Evolutionary conservation across 805 yeast species (phyloP).

Genomic region (Schizosaccharomyces cryophilus): DNA sequence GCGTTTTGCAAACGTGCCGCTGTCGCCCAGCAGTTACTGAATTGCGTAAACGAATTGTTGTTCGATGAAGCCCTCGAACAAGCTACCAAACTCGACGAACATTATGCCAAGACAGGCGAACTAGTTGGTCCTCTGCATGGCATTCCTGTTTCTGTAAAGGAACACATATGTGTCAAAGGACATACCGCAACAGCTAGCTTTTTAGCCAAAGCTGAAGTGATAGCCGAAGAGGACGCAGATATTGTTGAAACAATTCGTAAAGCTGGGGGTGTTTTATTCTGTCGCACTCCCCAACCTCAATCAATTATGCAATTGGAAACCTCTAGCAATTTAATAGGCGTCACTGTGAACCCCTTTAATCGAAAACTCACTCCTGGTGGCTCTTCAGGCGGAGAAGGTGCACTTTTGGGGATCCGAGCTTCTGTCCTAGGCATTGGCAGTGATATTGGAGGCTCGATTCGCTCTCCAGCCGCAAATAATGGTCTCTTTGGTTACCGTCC

Average conservation of each 20-base stretch:
- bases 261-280: constrained; percentile 37
- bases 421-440: constrained; percentile 41
- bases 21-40: constrained; percentile 24
- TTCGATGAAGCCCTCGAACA: constrained; percentile 24
- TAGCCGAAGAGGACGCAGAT: constrained; percentile 21
- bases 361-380: constrained; percentile 40
- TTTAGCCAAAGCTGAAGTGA: constrained; percentile 26
- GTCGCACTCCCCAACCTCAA: constrained; percentile 47
- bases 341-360: constrained; percentile 34
- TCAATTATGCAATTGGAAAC: constrained; percentile 46
- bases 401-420: constrained; percentile 32
- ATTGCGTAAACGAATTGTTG: constrained; percentile 25
- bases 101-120: constrained; percentile 23
- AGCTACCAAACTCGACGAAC: constrained; percentile 26
- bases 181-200: constrained; percentile 35
- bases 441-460: constrained; percentile 49
- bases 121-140: constrained; percentile 47
- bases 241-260: constrained; percentile 24
- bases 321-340: constrained; percentile 32
- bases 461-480: constrained; percentile 42
- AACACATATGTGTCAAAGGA: constrained; percentile 32
- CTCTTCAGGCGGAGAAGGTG: constrained; percentile 54
- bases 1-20: constrained; percentile 27
- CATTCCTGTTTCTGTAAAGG: constrained; percentile 42
- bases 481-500: constrained; percentile 43